Conservation (phyloP, 768 basidiomycete genomes). For the Hysterangium stoloniferum region DNA sequence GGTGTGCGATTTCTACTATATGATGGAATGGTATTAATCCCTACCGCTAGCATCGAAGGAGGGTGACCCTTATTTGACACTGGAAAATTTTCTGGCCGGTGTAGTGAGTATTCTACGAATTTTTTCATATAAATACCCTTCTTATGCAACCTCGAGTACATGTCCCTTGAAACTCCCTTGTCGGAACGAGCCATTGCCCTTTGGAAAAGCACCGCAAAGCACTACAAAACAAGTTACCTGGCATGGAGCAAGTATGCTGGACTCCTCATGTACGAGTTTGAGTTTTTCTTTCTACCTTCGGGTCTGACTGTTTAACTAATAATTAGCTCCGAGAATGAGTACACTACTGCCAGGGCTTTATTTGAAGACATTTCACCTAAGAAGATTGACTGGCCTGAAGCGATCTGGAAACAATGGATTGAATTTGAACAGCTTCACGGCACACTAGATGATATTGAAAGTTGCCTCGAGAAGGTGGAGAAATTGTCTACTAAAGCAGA, state of each 20-base stretch:
- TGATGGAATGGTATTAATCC: not conserved
- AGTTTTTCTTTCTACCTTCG: not conserved
- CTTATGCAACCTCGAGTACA: slow-evolving; percentile 33
- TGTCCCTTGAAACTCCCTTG: slow-evolving; percentile 21
- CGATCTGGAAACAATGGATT: slow-evolving; percentile 85
- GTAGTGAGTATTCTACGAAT: slow-evolving; percentile 43
- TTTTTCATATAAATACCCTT: not conserved
- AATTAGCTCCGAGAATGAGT: slow-evolving; percentile 21
- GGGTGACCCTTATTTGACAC: slow-evolving; percentile 68
- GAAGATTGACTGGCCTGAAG: slow-evolving; percentile 92
- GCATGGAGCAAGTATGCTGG: slow-evolving; percentile 74
- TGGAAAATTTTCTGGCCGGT: slow-evolving; percentile 78
- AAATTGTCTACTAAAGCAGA: slow-evolving; percentile 59
- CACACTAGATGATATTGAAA: slow-evolving; percentile 54
- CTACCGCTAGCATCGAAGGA: slow-evolving; percentile 41
- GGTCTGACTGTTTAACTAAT: slow-evolving; percentile 28
- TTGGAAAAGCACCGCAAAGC: slow-evolving; percentile 60
- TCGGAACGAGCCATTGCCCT: slow-evolving; percentile 44
- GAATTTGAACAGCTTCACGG: slow-evolving; percentile 85
- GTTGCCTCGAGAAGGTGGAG: slow-evolving; percentile 54
- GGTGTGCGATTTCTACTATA: slow-evolving; percentile 29
- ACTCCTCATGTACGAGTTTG: slow-evolving; percentile 57
- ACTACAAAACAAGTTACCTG: slow-evolving; percentile 63
- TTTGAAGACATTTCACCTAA: slow-evolving; percentile 63
- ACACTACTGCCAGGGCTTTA: slow-evolving; percentile 54